Evolutionary conservation across 306 rosid genomes (phyloP).

Genomic region (Vigna reflexopilosa): DNA sequence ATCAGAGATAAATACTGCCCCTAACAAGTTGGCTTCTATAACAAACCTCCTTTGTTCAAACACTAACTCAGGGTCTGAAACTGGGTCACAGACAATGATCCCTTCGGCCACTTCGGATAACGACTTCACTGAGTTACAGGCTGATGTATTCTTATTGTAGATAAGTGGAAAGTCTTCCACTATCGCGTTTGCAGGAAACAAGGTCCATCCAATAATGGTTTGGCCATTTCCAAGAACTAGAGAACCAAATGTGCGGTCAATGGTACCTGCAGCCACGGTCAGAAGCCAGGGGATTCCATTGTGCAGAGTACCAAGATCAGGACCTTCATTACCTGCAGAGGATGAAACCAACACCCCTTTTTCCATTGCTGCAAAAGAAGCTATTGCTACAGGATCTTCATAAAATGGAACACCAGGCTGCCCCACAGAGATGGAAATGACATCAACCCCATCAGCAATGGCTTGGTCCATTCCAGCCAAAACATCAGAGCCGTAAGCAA

Average conservation of each 20-base stretch:
- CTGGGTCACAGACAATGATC: constrained; percentile 43
- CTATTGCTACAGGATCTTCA: constrained; percentile 42
- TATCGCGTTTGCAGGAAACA: constrained; percentile 40
- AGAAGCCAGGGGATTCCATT: constrained; percentile 47
- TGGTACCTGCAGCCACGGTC: constrained; percentile 34
- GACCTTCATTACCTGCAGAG: constrained; percentile 34
- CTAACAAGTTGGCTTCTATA: background rate
- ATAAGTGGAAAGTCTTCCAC: constrained; percentile 37
- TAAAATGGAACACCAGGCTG: constrained; percentile 32
- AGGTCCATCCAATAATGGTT: constrained; percentile 44
- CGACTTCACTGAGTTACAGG: constrained; percentile 39
- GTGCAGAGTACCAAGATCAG: background rate
- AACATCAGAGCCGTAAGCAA: constrained; percentile 33
- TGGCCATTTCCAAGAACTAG: constrained; percentile 44
- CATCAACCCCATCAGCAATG: constrained; percentile 49
- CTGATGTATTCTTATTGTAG: constrained; percentile 35
- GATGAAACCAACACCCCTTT: constrained; percentile 45
- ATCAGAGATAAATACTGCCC: constrained; percentile 48
- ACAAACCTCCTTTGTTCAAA: background rate
- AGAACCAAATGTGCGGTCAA: constrained; percentile 43
- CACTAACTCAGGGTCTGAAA: background rate
- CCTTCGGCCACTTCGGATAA: background rate
- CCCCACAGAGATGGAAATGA: constrained; percentile 47
- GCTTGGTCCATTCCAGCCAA: constrained; percentile 45
- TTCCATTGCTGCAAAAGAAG: constrained; percentile 52